phyloP scores from a whole-genome alignment of 345 rosid genomes.

The Excoecaria cochinchinensis region DNA sequence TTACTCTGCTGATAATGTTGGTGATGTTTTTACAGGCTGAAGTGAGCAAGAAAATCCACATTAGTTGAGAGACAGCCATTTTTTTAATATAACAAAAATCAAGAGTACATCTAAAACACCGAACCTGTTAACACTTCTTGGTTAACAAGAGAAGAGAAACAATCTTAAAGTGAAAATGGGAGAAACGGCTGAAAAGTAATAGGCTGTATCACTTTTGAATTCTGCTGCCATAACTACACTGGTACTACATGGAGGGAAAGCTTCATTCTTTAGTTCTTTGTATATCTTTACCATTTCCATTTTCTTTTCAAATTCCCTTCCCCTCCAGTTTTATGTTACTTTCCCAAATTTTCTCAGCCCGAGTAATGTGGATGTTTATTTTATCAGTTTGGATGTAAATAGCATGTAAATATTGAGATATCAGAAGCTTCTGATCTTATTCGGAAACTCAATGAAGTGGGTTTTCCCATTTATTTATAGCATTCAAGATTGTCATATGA shows the following conservation, averaged over 20 bases:
- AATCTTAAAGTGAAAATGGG: neutral
- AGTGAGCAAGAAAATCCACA: slow-evolving; percentile 17
- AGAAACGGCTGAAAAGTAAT: neutral
- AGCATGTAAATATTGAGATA: too few species aligned
- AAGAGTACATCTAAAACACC: neutral
- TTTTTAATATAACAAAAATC: neutral
- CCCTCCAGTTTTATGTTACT: too few species aligned
- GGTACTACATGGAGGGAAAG: neutral
- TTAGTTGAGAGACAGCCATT: neutral
- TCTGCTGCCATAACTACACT: neutral
- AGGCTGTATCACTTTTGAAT: neutral
- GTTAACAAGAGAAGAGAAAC: neutral
- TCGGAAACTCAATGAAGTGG: too few species aligned
- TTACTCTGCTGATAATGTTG: slow-evolving; percentile 6
- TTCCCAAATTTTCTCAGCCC: too few species aligned
- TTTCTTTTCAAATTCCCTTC: too few species aligned
- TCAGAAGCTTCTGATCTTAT: too few species aligned
- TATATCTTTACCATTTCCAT: neutral
- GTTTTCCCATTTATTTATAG: too few species aligned
- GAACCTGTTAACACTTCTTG: neutral
- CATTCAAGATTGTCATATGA: too few species aligned
- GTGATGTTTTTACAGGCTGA: slow-evolving; percentile 26
- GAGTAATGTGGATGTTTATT: too few species aligned
- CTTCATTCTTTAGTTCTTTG: slow-evolving; percentile 16
- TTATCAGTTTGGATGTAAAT: too few species aligned